phyloP scores from a whole-genome alignment of 176 grass and related monocot species.

The Avena eriantha region DNA sequence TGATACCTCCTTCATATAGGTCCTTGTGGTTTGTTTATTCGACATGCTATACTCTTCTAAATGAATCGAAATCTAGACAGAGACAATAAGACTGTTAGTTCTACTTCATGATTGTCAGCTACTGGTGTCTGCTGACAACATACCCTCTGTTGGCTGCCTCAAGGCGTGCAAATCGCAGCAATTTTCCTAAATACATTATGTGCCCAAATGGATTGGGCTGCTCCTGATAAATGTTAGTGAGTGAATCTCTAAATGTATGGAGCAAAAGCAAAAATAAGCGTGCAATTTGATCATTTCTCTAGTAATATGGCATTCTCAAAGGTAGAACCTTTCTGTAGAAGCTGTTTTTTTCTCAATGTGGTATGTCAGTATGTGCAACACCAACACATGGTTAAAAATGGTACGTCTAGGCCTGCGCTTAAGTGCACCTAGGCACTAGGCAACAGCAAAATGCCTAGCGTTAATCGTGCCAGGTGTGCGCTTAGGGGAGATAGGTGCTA shows the following conservation, averaged over 20 bases:
- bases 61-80: neutral
- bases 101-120: neutral
- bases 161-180: neutral
- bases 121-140: constrained; percentile 25
- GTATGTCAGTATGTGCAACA: neutral
- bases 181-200: neutral
- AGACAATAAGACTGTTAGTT: constrained; percentile 16
- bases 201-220: neutral
- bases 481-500: no score
- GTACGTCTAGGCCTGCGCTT: no score
- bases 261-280: neutral
- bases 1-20: neutral
- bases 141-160: neutral
- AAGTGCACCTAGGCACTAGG: no score
- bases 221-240: constrained; percentile 2
- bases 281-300: neutral
- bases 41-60: neutral
- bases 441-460: no score
- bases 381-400: no score
- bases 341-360: neutral
- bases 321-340: neutral
- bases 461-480: no score
- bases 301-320: constrained; percentile 28
- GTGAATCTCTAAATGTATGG: neutral
- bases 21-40: neutral